These are phyloP conservation scores for Vinca minor DNA, from an alignment of 257 asterid genomes.

Conservation along the genomic window DNA sequence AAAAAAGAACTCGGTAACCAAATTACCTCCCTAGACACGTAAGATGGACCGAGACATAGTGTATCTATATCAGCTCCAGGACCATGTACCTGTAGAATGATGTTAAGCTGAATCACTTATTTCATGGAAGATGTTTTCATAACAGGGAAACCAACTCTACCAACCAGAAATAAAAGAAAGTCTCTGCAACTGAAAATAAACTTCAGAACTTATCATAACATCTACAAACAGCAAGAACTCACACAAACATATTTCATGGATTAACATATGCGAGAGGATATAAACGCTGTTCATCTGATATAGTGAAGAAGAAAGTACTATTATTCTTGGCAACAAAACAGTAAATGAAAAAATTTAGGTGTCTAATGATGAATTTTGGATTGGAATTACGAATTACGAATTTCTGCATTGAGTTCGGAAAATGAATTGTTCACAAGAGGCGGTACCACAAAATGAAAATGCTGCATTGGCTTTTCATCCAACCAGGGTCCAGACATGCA, in stretches of 20 bases:
- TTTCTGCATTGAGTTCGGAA: too few relatives aligned
- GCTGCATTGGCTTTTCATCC: too few relatives aligned
- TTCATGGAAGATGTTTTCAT: background rate
- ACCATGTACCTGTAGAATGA: conserved; percentile 29
- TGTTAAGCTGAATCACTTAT: background rate
- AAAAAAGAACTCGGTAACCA: background rate
- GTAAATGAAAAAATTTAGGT: background rate
- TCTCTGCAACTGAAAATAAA: background rate
- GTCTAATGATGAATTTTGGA: too few relatives aligned
- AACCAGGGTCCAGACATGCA: background rate
- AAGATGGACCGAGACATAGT: conserved; percentile 37
- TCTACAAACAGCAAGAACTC: too few relatives aligned
- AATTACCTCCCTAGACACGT: conserved; percentile 33
- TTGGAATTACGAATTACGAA: too few relatives aligned
- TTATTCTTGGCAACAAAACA: background rate
- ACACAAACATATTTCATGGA: background rate
- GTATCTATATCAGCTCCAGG: conserved; percentile 41
- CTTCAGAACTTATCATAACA: background rate
- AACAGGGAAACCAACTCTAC: background rate
- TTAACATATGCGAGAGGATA: background rate
- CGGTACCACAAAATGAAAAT: too few relatives aligned
- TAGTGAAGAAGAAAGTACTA: background rate
- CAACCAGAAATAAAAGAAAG: background rate
- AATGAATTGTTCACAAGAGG: too few relatives aligned
- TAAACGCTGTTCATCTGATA: background rate